Conservation (phyloP, 1,139 yeast genomes). For the Yamadazyma blattariae region DNA sequence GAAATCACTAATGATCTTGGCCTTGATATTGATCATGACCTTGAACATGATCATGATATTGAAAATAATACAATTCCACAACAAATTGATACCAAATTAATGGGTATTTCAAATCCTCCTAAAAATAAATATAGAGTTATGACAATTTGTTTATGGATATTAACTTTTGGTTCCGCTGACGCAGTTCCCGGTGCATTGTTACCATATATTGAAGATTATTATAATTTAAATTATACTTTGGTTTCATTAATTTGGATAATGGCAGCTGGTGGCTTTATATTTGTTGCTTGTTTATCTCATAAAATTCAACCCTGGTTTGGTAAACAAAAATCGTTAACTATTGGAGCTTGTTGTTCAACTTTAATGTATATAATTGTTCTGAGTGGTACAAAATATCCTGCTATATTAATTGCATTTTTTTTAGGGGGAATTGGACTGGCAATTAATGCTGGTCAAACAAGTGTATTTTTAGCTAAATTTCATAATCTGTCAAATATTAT, state of each 20-base stretch:
- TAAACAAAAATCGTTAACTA: conserved; percentile 29
- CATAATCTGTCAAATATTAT: conserved; percentile 48
- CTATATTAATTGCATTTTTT: conserved; percentile 51
- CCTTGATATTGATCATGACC: no score
- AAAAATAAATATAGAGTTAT: conserved; percentile 40
- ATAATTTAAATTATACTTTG: conserved; percentile 33
- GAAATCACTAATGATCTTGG: no score
- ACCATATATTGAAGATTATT: conserved; percentile 39
- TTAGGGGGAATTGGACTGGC: conserved; percentile 63
- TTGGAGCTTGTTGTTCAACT: conserved; percentile 33
- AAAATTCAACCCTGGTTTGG: conserved; percentile 43
- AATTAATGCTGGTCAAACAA: conserved; percentile 50
- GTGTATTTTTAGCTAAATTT: conserved; percentile 53
- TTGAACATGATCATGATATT: not conserved
- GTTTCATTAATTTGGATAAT: conserved; percentile 46
- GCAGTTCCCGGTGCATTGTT: conserved; percentile 49
- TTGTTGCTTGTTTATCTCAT: conserved; percentile 36
- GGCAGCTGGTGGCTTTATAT: conserved; percentile 42
- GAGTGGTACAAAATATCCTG: conserved; percentile 33
- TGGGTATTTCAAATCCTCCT: conserved; percentile 37
- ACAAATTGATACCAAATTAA: conserved; percentile 3
- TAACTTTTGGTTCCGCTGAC: conserved; percentile 36
- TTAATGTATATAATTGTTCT: conserved; percentile 40
- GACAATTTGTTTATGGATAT: conserved; percentile 37
- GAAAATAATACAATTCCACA: not conserved